Percentiles rank a stretch among this genome's conserved stretches.
These are phyloP conservation scores for Plasmodium berghei DNA, from an alignment of 169 alveolate genomes.

Conservation along the genomic window DNA sequence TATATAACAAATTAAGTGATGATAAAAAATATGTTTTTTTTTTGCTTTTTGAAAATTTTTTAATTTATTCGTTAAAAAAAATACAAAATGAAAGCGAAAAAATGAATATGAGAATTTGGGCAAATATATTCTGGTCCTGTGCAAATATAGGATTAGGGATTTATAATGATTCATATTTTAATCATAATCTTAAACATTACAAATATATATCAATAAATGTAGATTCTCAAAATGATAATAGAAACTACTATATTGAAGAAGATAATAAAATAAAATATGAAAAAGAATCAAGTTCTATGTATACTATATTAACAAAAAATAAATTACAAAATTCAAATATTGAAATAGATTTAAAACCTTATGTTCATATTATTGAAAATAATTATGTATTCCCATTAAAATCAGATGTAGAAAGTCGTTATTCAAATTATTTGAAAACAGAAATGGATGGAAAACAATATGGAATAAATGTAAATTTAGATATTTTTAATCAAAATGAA, in stretches of 20 bases:
- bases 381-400: constrained; percentile 38
- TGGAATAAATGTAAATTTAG: constrained; percentile 27
- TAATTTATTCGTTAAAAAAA: constrained; percentile 34
- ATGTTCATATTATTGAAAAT: constrained; percentile 27
- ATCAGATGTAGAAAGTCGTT: neutral
- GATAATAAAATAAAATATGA: neutral
- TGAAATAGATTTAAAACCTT: constrained; percentile 16
- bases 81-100: constrained; percentile 44
- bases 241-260: neutral
- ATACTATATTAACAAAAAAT: neutral
- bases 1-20: neutral
- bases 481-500: constrained; percentile 7
- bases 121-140: constrained; percentile 69
- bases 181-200: constrained; percentile 29
- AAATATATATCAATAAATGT: neutral
- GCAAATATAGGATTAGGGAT: constrained; percentile 66
- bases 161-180: constrained; percentile 12
- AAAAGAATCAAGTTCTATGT: neutral
- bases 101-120: constrained; percentile 61
- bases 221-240: neutral
- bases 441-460: neutral
- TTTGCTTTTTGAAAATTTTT: constrained; percentile 48
- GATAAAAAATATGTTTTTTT: constrained; percentile 34
- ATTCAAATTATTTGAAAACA: neutral
- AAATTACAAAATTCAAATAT: neutral